These are phyloP conservation scores for Globisporangium iwayamae DNA, from an alignment of 352 stramenopile species.

Conservation along the genomic window DNA sequence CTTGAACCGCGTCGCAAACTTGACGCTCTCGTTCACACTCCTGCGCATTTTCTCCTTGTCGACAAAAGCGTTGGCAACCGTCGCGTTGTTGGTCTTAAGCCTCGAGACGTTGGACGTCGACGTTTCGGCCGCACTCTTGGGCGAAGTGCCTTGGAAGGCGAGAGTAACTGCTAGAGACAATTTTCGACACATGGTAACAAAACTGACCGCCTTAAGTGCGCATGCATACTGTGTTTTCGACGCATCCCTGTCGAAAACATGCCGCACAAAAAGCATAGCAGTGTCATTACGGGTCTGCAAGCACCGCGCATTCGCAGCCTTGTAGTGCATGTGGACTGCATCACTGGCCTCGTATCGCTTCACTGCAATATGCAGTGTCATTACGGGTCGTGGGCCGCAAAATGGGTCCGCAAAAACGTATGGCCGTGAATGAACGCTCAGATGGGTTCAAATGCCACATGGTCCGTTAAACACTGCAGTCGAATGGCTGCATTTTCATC, in stretches of 20 bases:
- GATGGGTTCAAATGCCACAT: background rate
- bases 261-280: no score
- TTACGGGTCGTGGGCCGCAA: background rate
- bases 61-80: background rate
- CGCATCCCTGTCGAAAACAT: no score
- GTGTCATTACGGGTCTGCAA: no score
- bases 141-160: background rate
- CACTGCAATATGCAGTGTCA: background rate
- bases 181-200: no score
- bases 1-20: slow-evolving; percentile 5
- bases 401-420: background rate
- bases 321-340: no score
- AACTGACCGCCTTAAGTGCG: no score
- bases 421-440: background rate
- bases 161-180: no score
- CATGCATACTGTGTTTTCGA: no score
- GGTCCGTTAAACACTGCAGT: background rate
- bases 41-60: background rate
- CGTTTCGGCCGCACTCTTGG: background rate
- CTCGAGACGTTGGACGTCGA: background rate
- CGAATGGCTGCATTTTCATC: background rate
- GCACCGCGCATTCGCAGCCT: no score
- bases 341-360: no score
- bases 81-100: slow-evolving; percentile 1
- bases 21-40: background rate